Conservation (phyloP, 2,329 filamentous ascomycete species). For the Cytospora mali region DNA sequence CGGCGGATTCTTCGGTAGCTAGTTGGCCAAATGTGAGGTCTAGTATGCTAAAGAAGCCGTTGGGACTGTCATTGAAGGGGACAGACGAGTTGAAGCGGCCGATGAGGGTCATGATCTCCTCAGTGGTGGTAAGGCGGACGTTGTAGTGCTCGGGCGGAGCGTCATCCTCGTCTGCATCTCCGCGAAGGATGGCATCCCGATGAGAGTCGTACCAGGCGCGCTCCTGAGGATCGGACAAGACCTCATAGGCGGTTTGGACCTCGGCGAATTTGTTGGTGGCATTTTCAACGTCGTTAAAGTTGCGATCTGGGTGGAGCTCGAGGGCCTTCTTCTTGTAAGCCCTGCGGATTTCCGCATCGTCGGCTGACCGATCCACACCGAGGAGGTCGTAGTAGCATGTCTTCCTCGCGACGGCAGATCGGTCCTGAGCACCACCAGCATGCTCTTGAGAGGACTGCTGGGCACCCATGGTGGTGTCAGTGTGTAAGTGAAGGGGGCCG, state of each 20-base stretch:
- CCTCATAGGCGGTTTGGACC: slow-evolving; percentile 88
- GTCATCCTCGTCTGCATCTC: slow-evolving; percentile 54
- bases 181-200: slow-evolving; percentile 78
- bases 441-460: slow-evolving; percentile 52
- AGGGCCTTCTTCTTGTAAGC: slow-evolving; percentile 90
- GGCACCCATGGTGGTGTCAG: slow-evolving; percentile 51
- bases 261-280: slow-evolving; percentile 88
- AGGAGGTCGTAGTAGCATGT: slow-evolving; percentile 87
- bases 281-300: slow-evolving; percentile 80
- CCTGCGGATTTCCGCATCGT: slow-evolving; percentile 91
- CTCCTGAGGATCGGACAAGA: slow-evolving; percentile 95
- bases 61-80: slow-evolving; percentile 77
- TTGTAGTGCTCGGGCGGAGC: slow-evolving; percentile 48
- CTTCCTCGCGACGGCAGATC: slow-evolving; percentile 48
- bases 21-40: slow-evolving; percentile 78
- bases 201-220: slow-evolving; percentile 98
- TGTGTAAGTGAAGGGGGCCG: background rate
- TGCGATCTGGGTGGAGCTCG: slow-evolving; percentile 92
- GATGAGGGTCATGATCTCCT: slow-evolving; percentile 78
- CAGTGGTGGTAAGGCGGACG: slow-evolving; percentile 75
- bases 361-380: slow-evolving; percentile 69
- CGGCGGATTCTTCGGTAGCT: slow-evolving; percentile 76
- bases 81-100: slow-evolving; percentile 77
- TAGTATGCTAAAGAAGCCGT: slow-evolving; percentile 83
- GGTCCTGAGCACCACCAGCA: slow-evolving; percentile 32